Conservation (phyloP, 352 stramenopile genomes). For the Phytopythium boreale region DNA sequence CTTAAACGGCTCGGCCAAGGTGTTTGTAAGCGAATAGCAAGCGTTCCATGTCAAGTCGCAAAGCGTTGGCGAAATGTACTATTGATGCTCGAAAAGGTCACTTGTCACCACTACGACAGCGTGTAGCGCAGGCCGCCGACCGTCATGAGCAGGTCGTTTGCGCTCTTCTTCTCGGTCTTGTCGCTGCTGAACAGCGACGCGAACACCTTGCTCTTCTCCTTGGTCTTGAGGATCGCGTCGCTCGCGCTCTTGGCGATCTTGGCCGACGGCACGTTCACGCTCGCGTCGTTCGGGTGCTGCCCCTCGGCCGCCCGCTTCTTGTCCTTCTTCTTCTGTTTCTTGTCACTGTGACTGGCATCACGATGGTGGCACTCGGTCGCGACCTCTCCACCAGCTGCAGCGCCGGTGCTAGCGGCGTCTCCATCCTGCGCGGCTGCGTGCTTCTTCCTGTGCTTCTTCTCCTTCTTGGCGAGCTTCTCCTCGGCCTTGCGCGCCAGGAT, state of each 20-base stretch:
- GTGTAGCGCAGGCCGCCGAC: constrained; percentile 82
- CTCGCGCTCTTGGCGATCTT: constrained; percentile 59
- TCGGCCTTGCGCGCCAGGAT: constrained; percentile 45
- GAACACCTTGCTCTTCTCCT: constrained; percentile 76
- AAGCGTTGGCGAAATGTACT: background rate
- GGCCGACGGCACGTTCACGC: constrained; percentile 14
- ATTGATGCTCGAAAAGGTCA: background rate
- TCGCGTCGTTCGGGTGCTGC: constrained; percentile 6
- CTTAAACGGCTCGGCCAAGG: constrained; percentile 64
- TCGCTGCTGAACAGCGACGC: constrained; percentile 78
- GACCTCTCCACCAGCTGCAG: background rate
- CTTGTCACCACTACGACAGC: constrained; percentile 42
- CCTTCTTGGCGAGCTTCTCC: constrained; percentile 47
- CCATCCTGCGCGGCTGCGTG: background rate
- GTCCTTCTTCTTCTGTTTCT: constrained; percentile 18
- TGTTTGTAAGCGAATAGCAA: constrained; percentile 29
- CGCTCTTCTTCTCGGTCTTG: constrained; percentile 57
- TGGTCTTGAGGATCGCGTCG: constrained; percentile 61
- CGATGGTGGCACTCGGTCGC: background rate
- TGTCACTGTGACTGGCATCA: background rate
- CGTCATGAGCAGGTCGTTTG: constrained; percentile 86
- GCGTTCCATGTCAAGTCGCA: background rate
- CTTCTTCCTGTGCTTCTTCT: constrained; percentile 44
- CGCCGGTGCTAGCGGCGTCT: background rate
- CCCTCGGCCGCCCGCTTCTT: constrained; percentile 39